These are phyloP conservation scores for Pyrrhoderma noxium DNA, from an alignment of 1,284 basidiomycete species.

Conservation along the genomic window DNA sequence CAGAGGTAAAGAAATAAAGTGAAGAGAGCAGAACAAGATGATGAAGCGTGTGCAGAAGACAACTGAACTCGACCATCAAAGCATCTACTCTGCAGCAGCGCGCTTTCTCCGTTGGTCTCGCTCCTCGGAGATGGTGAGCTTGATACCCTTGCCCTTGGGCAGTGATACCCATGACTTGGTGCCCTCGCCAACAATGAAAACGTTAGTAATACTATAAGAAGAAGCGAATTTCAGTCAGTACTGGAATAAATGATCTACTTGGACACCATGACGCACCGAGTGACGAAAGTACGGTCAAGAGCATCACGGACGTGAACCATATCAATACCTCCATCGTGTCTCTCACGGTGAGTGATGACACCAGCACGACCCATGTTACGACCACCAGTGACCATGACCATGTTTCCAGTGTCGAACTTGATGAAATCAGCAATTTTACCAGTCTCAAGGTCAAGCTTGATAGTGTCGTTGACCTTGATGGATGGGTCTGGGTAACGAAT, in stretches of 20 bases:
- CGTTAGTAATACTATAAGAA: constrained; percentile 77
- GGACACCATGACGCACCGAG: constrained; percentile 58
- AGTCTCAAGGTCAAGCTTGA: constrained; percentile 95
- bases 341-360: constrained; percentile 93
- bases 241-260: neutral
- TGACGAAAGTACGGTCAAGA: constrained; percentile 92
- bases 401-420: constrained; percentile 96
- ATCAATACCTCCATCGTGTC: constrained; percentile 97
- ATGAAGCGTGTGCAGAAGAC: no score
- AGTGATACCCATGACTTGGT: constrained; percentile 95
- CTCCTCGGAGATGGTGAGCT: constrained; percentile 87
- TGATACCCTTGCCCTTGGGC: constrained; percentile 97
- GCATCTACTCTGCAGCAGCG: constrained; percentile 46
- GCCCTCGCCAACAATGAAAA: constrained; percentile 96
- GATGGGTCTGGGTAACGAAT: constrained; percentile 98
- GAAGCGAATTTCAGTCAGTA: constrained; percentile 6
- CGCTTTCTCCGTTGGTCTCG: constrained; percentile 73
- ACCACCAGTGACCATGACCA: constrained; percentile 97
- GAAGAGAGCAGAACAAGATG: constrained; percentile 6
- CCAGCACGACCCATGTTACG: constrained; percentile 99
- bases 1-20: constrained; percentile 3
- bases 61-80: no score
- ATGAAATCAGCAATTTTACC: constrained; percentile 93
- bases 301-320: constrained; percentile 97
- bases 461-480: constrained; percentile 96